phyloP scores from a whole-genome alignment of 208 protist genomes.

The Crithidia acanthocephali region DNA sequence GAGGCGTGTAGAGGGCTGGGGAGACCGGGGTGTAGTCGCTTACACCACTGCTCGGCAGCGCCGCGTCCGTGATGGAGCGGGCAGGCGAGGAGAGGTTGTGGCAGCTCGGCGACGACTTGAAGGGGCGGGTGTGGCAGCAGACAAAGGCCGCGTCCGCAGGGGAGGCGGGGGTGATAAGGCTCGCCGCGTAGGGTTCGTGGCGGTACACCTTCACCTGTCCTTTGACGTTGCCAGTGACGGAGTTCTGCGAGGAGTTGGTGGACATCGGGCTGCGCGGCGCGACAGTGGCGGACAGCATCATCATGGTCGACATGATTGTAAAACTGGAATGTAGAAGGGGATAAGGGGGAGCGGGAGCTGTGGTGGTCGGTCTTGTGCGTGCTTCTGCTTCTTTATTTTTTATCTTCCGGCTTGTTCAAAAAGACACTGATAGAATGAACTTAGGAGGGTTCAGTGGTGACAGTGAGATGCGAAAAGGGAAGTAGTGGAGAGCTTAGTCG shows the following conservation, averaged over 20 bases:
- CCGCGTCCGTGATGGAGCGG: constrained; percentile 16
- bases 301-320: constrained; percentile 4
- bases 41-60: constrained; percentile 10
- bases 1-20: constrained; percentile 7
- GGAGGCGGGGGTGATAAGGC: constrained; percentile 37
- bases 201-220: constrained; percentile 41
- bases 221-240: constrained; percentile 7
- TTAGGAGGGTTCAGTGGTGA: too few species aligned
- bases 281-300: neutral
- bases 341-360: neutral
- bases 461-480: too few species aligned
- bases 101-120: constrained; percentile 14
- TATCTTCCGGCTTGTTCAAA: too few species aligned
- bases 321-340: neutral
- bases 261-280: constrained; percentile 23
- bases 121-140: constrained; percentile 23
- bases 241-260: constrained; percentile 21
- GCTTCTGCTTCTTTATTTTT: neutral
- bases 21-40: constrained; percentile 9
- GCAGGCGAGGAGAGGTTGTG: constrained; percentile 10
- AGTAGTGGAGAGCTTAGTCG: neutral
- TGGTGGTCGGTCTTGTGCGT: neutral
- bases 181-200: constrained; percentile 67
- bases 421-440: too few species aligned
- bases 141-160: constrained; percentile 21